Base-by-base conservation (phyloP, 257 asterid species). In the Solanum phureja region DNA sequence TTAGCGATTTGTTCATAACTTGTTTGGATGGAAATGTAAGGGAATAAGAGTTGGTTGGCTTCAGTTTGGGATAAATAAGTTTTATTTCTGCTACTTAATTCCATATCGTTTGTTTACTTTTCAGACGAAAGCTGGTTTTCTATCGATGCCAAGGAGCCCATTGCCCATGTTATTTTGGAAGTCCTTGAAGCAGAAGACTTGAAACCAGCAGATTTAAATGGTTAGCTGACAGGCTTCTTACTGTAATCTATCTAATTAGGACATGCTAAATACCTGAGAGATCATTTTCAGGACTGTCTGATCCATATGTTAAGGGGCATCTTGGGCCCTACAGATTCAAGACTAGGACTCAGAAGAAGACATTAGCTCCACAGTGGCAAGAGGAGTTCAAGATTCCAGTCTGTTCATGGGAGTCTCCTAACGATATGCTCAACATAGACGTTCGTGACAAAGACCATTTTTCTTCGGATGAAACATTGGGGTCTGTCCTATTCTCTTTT, bases 361-460 rank as follows among this genome's bases (percentile, higher is more conserved):
- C 98, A 77, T 90, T 95, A 84, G 38, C 95, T 71, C 99, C 99
- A 85, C 95, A 96, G 91, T 97, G 99, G 99, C 92, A 89, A 1
- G 99, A 97, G 91, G 99, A 97, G 90, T 97, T 95, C 91, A 97
- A 93, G 94, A 90, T 97, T 83, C 99, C 99, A 31, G 90, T 97
- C 87, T 90, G 91, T 87, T 85, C 98, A 29, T 97, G 99, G 99
- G 99, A 97, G 62, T 89, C 94, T 52, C 92, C 93, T 35, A 96
- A 94, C 60, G 93, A 94, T 87, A 87, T 90, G 37, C 98, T 97
- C 81, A 86, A 84, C 46, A 88, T 96, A 35, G 95, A 96, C 91
- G 98, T 95, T 89, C 90, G 91, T 89, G 99, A 97, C 91, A 94
- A 94, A 92, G 99, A 97, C 86, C 98, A 5, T 69, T 68, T 97